These are phyloP conservation scores for Solanum hybrid DNA, from an alignment of 305 asterid genomes.

Conservation along the genomic window DNA sequence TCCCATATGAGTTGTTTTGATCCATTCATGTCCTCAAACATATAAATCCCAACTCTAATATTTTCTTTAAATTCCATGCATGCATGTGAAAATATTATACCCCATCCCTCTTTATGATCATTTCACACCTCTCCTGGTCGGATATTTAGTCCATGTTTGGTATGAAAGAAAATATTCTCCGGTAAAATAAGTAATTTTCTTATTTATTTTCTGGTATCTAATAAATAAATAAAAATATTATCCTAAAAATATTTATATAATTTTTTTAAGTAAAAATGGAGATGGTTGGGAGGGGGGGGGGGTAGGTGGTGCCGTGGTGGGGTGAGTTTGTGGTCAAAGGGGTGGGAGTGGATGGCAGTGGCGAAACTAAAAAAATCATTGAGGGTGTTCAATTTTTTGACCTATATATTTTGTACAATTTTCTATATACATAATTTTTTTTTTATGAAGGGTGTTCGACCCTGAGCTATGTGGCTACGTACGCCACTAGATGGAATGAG, in stretches of 20 bases:
- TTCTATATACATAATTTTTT: too few relatives aligned
- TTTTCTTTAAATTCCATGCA: not conserved
- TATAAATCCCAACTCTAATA: not conserved
- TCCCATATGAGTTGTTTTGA: not conserved
- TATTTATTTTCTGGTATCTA: not conserved
- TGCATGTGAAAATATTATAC: not conserved
- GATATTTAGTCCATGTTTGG: not conserved
- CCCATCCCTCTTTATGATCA: not conserved
- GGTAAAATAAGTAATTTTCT: too few relatives aligned
- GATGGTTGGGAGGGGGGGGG: not conserved
- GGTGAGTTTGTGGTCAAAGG: not conserved
- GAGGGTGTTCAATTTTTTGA: not conserved
- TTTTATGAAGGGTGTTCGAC: not conserved
- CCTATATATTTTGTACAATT: too few relatives aligned
- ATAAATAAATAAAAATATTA: not conserved
- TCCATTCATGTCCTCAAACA: slow-evolving; percentile 17
- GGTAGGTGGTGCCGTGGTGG: too few relatives aligned
- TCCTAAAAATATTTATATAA: not conserved
- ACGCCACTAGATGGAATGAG: not conserved
- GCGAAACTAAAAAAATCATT: too few relatives aligned
- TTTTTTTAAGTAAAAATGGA: too few relatives aligned
- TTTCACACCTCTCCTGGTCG: not conserved
- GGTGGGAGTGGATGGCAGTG: not conserved
- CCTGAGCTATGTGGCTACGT: not conserved
- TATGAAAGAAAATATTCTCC: too few relatives aligned